Conservation (phyloP, 331 rosid genomes). For the Rhamnella rubrinervis region DNA sequence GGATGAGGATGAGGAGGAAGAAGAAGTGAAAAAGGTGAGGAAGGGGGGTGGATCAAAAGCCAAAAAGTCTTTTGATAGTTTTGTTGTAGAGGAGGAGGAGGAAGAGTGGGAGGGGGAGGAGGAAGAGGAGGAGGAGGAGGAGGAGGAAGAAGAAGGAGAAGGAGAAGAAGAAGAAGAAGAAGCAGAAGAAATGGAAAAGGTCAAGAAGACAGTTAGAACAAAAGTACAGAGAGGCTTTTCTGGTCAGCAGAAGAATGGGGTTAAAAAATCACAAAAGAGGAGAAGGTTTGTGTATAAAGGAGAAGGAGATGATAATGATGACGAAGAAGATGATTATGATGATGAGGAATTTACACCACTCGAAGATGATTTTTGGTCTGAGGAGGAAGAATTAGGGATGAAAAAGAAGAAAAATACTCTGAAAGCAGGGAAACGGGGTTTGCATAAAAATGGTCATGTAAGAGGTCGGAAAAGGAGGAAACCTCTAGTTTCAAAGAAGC, state of each 20-base stretch:
- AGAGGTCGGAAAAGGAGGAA: slow-evolving; percentile 45
- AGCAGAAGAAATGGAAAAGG: slow-evolving; percentile 18
- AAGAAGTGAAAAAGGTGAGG: slow-evolving; percentile 32
- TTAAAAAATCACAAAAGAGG: slow-evolving; percentile 37
- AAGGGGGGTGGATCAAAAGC: slow-evolving; percentile 46
- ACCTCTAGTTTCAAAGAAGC: slow-evolving; percentile 50
- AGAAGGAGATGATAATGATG: slow-evolving; percentile 37
- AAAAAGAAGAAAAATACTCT: slow-evolving; percentile 43
- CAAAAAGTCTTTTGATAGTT: slow-evolving; percentile 9
- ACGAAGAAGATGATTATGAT: slow-evolving; percentile 41
- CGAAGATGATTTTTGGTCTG: slow-evolving; percentile 67
- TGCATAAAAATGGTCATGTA: slow-evolving; percentile 39
- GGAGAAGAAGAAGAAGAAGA: slow-evolving; percentile 10
- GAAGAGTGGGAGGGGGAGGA: slow-evolving; percentile 23
- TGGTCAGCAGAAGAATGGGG: slow-evolving; percentile 22
- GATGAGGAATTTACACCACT: slow-evolving; percentile 62
- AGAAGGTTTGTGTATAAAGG: slow-evolving; percentile 23
- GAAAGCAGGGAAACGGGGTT: slow-evolving; percentile 41
- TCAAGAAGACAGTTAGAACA: slow-evolving; percentile 13
- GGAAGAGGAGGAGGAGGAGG: slow-evolving; percentile 16
- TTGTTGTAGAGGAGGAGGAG: slow-evolving; percentile 26
- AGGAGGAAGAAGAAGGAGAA: slow-evolving; percentile 19
- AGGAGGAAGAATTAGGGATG: slow-evolving; percentile 46
- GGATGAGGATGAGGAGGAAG: slow-evolving; percentile 33
- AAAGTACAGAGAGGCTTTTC: slow-evolving; percentile 13